Evolutionary conservation across 371 early-diverging fungal genomes (phyloP), one percentile per base, ranked within the genome.

Genomic region (Saksenaea vasiformis): DNA sequence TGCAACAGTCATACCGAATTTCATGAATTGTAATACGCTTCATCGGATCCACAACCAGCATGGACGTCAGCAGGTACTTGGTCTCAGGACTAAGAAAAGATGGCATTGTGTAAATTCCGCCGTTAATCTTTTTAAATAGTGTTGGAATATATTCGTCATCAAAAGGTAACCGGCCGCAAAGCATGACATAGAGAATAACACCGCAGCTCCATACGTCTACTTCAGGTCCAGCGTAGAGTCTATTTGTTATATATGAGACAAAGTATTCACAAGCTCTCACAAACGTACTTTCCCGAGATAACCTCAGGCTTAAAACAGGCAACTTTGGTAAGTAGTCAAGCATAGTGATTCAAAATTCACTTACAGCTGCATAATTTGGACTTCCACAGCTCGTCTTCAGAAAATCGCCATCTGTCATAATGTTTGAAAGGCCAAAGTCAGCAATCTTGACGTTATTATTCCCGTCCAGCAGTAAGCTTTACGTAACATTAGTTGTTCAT

Each of bases 141-240:
- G 90, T 85, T 0, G 98, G 97, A 54, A 99, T 97, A 71, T 97
- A 93, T 72, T 98, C 98, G 76, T 99, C 99, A 71, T 99, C 99
- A 77, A 99, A 99, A 1, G 99, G 99, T 27, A 99, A 85, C 60
- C 93, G 86, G 7, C 99, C 99, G 75, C 96, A 95, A n/a, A 99
- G 86, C 96, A 99, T 96, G n/a, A 98, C 99, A 74, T 98, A 99
- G 17, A 99, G 83, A 62, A 99, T 96, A 5, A 99, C 98, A 24
- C 99, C 99, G 70, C 97, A 95, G 69, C 94, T 93, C 99, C 99
- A 99, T 1, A 99, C 94, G 84, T 99, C 99, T 5, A 99, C 96
- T 78, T 98, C 99, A 5, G 98, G 96, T 11, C 99, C 99, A 24
- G 94, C 94, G 71, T 99, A 99, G 35, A 94, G 72, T 60, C 88